A percentile compares a stretch with the other conserved stretches of the same genome.
phyloP scores from a whole-genome alignment of 1,284 basidiomycete species.

The Ganoderma meredithae region DNA sequence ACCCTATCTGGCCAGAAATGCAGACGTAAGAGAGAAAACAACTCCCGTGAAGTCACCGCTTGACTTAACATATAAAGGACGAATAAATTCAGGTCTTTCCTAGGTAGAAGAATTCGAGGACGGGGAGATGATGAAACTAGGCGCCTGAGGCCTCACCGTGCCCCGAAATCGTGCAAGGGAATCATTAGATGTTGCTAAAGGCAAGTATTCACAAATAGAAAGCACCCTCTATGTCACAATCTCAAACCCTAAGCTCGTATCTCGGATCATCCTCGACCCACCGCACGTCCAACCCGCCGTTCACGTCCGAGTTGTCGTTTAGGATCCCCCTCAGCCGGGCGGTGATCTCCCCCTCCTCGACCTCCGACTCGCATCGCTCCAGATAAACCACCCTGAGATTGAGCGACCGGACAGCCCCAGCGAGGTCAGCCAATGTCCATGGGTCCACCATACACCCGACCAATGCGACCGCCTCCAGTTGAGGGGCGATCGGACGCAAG shows the following conservation, averaged over 20 bases:
- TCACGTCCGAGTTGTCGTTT: not conserved
- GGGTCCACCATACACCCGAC: not conserved
- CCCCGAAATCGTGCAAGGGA: too few species aligned
- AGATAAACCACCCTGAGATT: not conserved
- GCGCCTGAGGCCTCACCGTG: too few species aligned
- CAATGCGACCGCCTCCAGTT: not conserved
- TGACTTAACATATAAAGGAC: too few species aligned
- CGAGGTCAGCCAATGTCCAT: not conserved
- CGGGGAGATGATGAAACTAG: too few species aligned
- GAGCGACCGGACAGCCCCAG: not conserved
- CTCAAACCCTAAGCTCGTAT: not conserved
- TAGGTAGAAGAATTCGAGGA: too few species aligned
- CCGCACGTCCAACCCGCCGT: not conserved
- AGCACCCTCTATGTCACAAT: too few species aligned
- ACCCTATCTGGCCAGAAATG: too few species aligned
- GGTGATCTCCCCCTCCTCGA: not conserved
- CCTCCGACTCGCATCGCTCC: not conserved
- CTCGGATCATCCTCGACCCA: constrained; percentile 1
- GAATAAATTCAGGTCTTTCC: too few species aligned
- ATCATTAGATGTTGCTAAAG: too few species aligned
- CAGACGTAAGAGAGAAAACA: too few species aligned
- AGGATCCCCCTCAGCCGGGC: not conserved
- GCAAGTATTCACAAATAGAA: too few species aligned
- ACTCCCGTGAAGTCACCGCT: too few species aligned
- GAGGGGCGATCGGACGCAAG: not conserved